phyloP scores from a whole-genome alignment of 192 early-diverging fungal genomes.

The Dissophora globulifera region DNA sequence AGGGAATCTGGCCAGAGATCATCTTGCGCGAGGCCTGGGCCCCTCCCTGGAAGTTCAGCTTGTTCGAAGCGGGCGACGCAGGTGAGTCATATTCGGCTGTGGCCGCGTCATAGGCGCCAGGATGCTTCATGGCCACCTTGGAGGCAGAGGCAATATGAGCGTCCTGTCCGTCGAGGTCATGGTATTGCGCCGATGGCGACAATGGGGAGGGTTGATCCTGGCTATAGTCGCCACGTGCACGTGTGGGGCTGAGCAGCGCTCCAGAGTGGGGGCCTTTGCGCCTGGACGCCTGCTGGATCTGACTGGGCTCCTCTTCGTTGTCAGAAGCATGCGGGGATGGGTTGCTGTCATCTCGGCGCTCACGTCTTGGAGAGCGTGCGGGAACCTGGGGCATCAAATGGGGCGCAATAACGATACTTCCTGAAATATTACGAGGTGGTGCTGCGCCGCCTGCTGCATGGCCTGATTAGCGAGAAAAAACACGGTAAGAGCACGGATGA shows the following conservation, averaged over 20 bases:
- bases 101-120: slow-evolving; percentile 12
- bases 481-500: background rate
- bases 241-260: slow-evolving; percentile 23
- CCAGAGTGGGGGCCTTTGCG: slow-evolving; percentile 25
- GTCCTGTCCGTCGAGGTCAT: slow-evolving; percentile 14
- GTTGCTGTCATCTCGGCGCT: slow-evolving; percentile 25
- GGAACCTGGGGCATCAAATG: slow-evolving; percentile 43
- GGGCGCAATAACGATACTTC: slow-evolving; percentile 31
- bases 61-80: background rate
- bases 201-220: slow-evolving; percentile 23
- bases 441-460: background rate
- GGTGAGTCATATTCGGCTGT: background rate
- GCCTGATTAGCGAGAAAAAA: background rate
- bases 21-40: slow-evolving; percentile 10
- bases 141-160: background rate
- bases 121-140: slow-evolving; percentile 11
- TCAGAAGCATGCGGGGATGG: slow-evolving; percentile 25
- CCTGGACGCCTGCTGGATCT: slow-evolving; percentile 9
- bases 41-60: slow-evolving; percentile 8
- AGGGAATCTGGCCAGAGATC: slow-evolving; percentile 35
- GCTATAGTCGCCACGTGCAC: slow-evolving; percentile 18
- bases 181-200: slow-evolving; percentile 4
- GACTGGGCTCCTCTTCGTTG: slow-evolving; percentile 41
- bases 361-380: slow-evolving; percentile 40
- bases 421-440: slow-evolving; percentile 33